phyloP scores from a whole-genome alignment of 805 yeast genomes.

The Ogataea methylovora region DNA sequence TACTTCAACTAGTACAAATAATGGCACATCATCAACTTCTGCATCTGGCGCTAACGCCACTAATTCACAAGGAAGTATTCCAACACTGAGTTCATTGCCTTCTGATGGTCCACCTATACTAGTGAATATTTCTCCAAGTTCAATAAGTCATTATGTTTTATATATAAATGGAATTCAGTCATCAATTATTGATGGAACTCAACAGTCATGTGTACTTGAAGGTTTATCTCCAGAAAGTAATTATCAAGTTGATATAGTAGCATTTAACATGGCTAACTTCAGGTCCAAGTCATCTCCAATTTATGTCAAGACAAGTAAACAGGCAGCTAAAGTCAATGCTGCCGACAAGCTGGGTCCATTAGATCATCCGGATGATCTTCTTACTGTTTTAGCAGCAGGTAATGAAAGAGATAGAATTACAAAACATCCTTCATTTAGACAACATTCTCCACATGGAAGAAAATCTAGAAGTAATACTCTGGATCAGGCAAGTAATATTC shows the following conservation, averaged over 20 bases:
- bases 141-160: conserved; percentile 28
- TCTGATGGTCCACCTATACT: conserved; percentile 19
- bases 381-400: conserved; percentile 26
- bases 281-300: conserved; percentile 34
- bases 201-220: conserved; percentile 27
- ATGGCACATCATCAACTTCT: background rate
- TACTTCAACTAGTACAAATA: background rate
- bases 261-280: conserved; percentile 31
- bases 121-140: conserved; percentile 12
- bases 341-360: conserved; percentile 12
- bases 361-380: conserved; percentile 31
- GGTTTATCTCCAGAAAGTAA: conserved; percentile 26
- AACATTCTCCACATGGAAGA: conserved; percentile 14
- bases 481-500: conserved; percentile 7
- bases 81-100: background rate
- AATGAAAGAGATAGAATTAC: conserved; percentile 22
- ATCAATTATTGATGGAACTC: conserved; percentile 25
- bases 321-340: conserved; percentile 2
- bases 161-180: conserved; percentile 33
- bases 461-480: conserved; percentile 31
- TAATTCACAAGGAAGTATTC: background rate
- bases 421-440: conserved; percentile 21
- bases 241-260: conserved; percentile 36
- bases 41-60: background rate
- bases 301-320: conserved; percentile 32